These are phyloP conservation scores for Avena atlantica DNA, from an alignment of 176 grass and related monocot genomes.

Conservation along the genomic window DNA sequence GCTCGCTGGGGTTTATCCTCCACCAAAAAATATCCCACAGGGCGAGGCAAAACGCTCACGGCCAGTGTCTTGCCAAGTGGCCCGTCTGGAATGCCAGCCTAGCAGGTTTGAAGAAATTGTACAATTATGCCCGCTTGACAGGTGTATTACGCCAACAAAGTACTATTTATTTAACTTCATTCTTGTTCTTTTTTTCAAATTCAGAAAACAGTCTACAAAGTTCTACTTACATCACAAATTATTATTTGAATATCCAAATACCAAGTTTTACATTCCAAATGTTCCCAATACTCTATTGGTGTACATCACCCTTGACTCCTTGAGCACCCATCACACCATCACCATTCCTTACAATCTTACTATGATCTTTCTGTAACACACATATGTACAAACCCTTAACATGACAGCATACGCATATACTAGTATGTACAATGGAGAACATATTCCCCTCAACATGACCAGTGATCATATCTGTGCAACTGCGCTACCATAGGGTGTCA, in stretches of 20 bases:
- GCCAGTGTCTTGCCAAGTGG: constrained; percentile 13
- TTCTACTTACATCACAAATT: not conserved
- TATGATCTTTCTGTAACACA: constrained; percentile 2
- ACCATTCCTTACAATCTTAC: not conserved
- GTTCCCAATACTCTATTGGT: not conserved
- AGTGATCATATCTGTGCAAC: constrained; percentile 25
- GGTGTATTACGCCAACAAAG: not conserved
- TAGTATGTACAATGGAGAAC: constrained; percentile 24
- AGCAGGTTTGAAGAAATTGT: not conserved
- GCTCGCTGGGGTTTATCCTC: constrained; percentile 43
- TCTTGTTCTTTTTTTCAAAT: too few species aligned
- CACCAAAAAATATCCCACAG: constrained; percentile 41
- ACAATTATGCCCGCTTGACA: not conserved
- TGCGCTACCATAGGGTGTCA: not conserved
- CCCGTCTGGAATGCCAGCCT: not conserved
- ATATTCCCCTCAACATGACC: not conserved
- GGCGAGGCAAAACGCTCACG: not conserved
- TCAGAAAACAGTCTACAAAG: not conserved
- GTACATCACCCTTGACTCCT: not conserved
- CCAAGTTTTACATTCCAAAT: not conserved
- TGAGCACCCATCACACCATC: constrained; percentile 2
- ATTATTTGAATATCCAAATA: not conserved
- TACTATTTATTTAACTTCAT: too few species aligned
- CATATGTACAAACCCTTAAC: constrained; percentile 42
- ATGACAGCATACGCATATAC: not conserved